These are phyloP conservation scores for Paecilomyces sp. DNA, from an alignment of 2,329 filamentous ascomycete species.

Conservation along the genomic window DNA sequence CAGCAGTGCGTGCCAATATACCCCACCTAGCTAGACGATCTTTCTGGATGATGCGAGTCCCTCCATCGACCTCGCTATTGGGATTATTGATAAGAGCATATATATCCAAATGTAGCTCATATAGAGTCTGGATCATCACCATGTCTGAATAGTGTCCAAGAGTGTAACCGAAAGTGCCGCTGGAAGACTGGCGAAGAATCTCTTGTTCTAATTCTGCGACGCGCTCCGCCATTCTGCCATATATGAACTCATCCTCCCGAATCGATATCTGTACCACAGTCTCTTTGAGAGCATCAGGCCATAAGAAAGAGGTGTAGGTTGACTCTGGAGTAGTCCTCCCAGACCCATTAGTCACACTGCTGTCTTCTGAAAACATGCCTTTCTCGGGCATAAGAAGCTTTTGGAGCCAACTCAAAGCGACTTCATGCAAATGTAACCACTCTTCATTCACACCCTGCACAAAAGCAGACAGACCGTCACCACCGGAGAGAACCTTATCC, in stretches of 20 bases:
- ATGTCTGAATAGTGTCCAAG: conserved; percentile 30
- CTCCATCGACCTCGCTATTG: conserved; percentile 47
- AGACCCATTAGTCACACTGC: conserved; percentile 1
- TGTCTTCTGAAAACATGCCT: conserved; percentile 8
- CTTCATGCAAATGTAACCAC: conserved; percentile 44
- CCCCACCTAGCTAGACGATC: conserved; percentile 57
- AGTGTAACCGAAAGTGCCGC: conserved; percentile 18
- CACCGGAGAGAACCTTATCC: conserved; percentile 32
- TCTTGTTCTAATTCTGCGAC: conserved; percentile 20
- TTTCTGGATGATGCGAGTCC: conserved; percentile 47
- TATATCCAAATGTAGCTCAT: conserved; percentile 61
- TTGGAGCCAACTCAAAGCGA: conserved; percentile 49
- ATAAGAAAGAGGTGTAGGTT: conserved; percentile 47
- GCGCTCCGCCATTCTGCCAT: conserved; percentile 30
- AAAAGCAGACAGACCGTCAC: conserved; percentile 33
- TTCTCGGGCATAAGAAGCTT: conserved; percentile 40
- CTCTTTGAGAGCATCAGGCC: conserved; percentile 51
- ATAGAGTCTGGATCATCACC: conserved; percentile 54
- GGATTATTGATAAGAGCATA: conserved; percentile 57
- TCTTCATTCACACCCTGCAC: conserved; percentile 38
- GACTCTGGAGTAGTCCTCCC: conserved; percentile 25
- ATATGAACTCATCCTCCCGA: conserved; percentile 48
- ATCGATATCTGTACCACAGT: conserved; percentile 47
- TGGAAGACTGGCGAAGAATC: conserved; percentile 14
- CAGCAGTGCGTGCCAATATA: conserved; percentile 47